Evolutionary conservation across 192 early-diverging fungal genomes (phyloP), one percentile per base, ranked within the genome.

Genomic region (Phlyctochytrium planicorne): DNA sequence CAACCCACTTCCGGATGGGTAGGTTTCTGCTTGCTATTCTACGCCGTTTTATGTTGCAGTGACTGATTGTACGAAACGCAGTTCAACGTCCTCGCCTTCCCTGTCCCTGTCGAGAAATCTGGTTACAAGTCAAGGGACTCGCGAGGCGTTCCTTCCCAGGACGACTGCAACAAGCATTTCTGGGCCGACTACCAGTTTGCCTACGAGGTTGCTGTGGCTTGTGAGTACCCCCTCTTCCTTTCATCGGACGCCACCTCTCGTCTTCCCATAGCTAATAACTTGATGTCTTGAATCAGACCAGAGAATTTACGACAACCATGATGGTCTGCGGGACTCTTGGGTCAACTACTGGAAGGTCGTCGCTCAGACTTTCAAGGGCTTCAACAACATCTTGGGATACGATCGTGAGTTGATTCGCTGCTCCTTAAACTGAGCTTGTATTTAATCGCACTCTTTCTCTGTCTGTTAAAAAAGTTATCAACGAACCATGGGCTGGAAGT

Each of bases 321-420:
- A 83, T 60, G 77, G 75, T 23, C 69, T 84, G 14, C 74, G 81
- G 12, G 85, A 87, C 68, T 56, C 78, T 1, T 89, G 83, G 66
- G 79, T 81, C 17, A 70, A 68, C 29, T 86, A 82, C 59, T 89
- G 87, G 87, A 80, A 73, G 52, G 60, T 68, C 4, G 79, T 89
- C 24, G 84, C 83, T 0, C 65, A 62, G n/a, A 68, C 78, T 24
- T 86, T 84, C 61, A 60, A 61, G 16, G 53, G 70, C 6, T 70
- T 79, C 6, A 68, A 68, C 20, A 85, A 85, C 47, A 72, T 89
- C 30, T 53, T 89, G 36, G 87, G 87, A 1, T 89, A 89, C 68
- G 80, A 89, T 47, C 20, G n/a, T n/a, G n/a, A n/a, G n/a, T n/a
- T n/a, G n/a, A n/a, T n/a, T n/a, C n/a, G n/a, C n/a, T n/a, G n/a